Base-by-base conservation (phyloP, 768 basidiomycete species). In the Rhodosporidiobolus odoratus region DNA sequence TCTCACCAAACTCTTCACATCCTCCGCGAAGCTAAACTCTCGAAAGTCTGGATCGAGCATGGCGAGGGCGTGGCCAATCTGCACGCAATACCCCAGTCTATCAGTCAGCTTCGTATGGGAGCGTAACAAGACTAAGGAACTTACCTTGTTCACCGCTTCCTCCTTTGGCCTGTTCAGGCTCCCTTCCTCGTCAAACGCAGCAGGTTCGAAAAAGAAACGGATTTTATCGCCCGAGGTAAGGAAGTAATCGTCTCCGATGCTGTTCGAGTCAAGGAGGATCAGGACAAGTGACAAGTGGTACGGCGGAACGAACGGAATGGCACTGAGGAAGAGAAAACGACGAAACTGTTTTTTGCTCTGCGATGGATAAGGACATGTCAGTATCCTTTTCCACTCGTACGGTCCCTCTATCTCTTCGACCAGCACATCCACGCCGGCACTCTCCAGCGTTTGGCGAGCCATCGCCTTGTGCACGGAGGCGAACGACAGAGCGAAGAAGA, bases 141-240 rank as follows among this genome's bases (percentile, higher is more conserved):
- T 89, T 70, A 94, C 92, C 85, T 99, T 99, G 81, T 99, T 99
- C 35, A 98, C 89, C 1, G 91, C 86, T 76, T 85, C 86, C 56
- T 80, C 76, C 56, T 83, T 83, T 1, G 81, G 81, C 84, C 78
- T 75, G 58, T 79, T 78, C n/a, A 99, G 84, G 75, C 86, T 87
- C 4, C 91, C 89, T 40, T 85, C 79, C 34, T 81, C 75, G 69
- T 87, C 85, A 10, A 96, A 82, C 1, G 94, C 92, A 59, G 89
- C 91, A 75, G 91, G 88, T 78, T 98, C 96, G 53, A 99, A 82
- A 80, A 99, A 98, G 80, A 88, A 98, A 10, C 90, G 87, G 69
- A 98, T 91, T 83, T 96, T 96, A 80, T 97, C 92, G 3, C 92
- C 91, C 2, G 91, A 93, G 38, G 82, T 85, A 57, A 99, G 82